Evolutionary conservation across 1,139 yeast species (phyloP).

Genomic region (Kodamaea arcana): DNA sequence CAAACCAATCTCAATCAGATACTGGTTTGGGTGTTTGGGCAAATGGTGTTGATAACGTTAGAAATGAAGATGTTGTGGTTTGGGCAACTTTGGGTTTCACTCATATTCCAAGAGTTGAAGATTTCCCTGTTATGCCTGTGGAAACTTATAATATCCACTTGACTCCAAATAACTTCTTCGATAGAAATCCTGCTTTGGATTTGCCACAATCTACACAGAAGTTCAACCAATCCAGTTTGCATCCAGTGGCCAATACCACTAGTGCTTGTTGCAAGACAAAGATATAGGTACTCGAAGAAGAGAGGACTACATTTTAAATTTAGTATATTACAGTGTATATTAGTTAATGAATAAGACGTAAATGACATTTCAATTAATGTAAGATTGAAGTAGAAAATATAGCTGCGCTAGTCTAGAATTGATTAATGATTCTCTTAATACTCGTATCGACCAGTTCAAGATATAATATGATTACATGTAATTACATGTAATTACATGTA

Average conservation of each 20-base stretch:
- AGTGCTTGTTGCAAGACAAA: slow-evolving; percentile 46
- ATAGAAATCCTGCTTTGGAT: slow-evolving; percentile 78
- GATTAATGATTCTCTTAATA: too few species aligned
- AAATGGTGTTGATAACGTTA: slow-evolving; percentile 63
- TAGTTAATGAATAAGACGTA: too few species aligned
- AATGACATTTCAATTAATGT: too few species aligned
- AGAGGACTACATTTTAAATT: too few species aligned
- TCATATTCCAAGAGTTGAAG: slow-evolving; percentile 84
- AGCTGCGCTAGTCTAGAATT: too few species aligned
- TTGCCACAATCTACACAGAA: slow-evolving; percentile 69
- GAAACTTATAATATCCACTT: slow-evolving; percentile 69
- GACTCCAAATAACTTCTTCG: slow-evolving; percentile 75
- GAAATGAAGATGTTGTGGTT: slow-evolving; percentile 76
- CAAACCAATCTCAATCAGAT: slow-evolving; percentile 66
- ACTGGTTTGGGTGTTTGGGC: slow-evolving; percentile 66
- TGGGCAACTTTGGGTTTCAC: slow-evolving; percentile 90
- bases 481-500: too few species aligned
- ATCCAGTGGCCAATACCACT: slow-evolving; percentile 19
- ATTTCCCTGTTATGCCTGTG: slow-evolving; percentile 92
- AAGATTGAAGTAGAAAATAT: not conserved
- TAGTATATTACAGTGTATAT: too few species aligned
- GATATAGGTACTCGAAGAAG: too few species aligned
- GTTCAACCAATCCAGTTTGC: slow-evolving; percentile 65
- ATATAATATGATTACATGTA: too few species aligned
- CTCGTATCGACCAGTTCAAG: too few species aligned